These are phyloP conservation scores for Elongisporangium prolatum DNA, from an alignment of 352 stramenopile species.

Conservation along the genomic window DNA sequence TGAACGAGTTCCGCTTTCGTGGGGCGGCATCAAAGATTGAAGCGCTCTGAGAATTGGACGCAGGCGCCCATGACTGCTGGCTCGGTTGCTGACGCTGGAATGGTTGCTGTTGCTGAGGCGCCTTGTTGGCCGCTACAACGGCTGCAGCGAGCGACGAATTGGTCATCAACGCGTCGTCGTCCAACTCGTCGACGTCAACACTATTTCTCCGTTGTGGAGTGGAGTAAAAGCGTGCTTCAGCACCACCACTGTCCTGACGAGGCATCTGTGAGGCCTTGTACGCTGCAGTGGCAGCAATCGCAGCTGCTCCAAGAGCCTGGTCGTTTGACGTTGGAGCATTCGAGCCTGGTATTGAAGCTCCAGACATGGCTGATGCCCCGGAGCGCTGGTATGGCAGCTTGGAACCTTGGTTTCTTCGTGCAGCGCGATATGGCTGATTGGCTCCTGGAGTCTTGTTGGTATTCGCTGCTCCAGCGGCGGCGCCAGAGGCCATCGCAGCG, in stretches of 20 bases:
- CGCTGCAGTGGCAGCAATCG: slow-evolving; percentile 6
- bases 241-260: slow-evolving; percentile 11
- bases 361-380: background rate
- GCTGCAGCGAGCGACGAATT: slow-evolving; percentile 7
- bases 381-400: background rate
- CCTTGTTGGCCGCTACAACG: slow-evolving; percentile 4
- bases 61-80: slow-evolving; percentile 4
- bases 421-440: background rate
- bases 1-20: background rate
- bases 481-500: background rate
- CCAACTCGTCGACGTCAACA: slow-evolving; percentile 29
- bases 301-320: background rate
- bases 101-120: background rate
- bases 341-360: background rate
- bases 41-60: slow-evolving; percentile 9
- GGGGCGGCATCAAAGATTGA: slow-evolving; percentile 5
- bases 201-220: slow-evolving; percentile 18
- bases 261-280: slow-evolving; percentile 4
- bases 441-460: background rate
- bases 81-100: slow-evolving; percentile 1
- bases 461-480: background rate
- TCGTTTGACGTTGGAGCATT: background rate
- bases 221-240: slow-evolving; percentile 10
- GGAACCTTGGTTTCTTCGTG: background rate
- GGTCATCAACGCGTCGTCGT: slow-evolving; percentile 22